phyloP scores from a whole-genome alignment of 208 protist genomes.

The Crithidia mellificae region DNA sequence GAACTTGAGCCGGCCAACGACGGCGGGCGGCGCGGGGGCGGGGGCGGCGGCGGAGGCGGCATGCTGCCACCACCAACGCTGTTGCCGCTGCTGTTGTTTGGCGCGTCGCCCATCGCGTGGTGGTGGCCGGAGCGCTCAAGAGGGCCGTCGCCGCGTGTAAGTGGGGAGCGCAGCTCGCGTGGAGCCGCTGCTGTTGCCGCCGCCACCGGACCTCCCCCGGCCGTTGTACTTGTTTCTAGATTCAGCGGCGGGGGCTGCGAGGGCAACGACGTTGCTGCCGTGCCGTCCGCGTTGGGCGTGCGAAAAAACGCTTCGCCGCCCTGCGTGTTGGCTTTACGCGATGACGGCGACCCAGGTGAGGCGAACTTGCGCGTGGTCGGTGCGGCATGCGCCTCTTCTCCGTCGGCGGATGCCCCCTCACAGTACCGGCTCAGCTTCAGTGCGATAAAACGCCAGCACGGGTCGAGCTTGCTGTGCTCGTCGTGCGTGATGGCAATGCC shows the following conservation, averaged over 20 bases:
- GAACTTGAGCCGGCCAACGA: constrained; percentile 4
- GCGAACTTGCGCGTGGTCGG: background rate
- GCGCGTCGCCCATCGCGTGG: background rate
- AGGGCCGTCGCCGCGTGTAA: background rate
- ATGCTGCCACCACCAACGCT: no score
- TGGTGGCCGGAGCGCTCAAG: background rate
- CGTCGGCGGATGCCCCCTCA: background rate
- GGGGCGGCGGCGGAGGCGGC: no score
- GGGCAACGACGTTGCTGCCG: background rate
- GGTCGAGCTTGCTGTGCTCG: constrained; percentile 34
- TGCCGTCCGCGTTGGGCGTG: background rate
- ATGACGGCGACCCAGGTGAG: background rate
- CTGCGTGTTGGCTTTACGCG: background rate
- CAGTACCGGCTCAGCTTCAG: constrained; percentile 46
- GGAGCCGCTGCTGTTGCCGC: no score
- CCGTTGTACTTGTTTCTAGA: no score
- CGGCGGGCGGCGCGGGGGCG: background rate
- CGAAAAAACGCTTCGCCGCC: background rate
- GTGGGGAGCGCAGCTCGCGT: background rate
- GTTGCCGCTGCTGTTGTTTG: background rate
- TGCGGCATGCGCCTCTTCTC: background rate
- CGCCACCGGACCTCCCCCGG: no score
- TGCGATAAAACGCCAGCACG: constrained; percentile 88
- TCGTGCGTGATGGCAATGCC: constrained; percentile 83
- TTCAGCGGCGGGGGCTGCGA: background rate